Percentiles rank a stretch among this genome's conserved stretches.
Evolutionary conservation across 306 rosid species (phyloP).

Genomic region (Cucumis melo): DNA sequence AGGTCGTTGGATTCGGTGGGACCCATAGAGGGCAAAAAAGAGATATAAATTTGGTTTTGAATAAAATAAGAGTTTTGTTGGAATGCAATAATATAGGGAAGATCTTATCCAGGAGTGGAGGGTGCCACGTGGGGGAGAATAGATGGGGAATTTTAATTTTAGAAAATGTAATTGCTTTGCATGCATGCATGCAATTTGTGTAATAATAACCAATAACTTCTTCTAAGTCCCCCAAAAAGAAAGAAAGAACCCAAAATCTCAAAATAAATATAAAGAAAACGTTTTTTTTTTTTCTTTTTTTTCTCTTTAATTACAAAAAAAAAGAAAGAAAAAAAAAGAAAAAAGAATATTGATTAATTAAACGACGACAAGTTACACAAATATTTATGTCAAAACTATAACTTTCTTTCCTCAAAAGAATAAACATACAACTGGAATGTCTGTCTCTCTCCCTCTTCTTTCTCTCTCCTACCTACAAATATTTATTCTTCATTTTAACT

Average conservation of each 20-base stretch:
- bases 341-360: not conserved
- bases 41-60: not conserved
- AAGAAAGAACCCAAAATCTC: not conserved
- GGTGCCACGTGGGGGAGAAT: constrained; percentile 51
- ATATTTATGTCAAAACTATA: not conserved
- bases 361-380: not conserved
- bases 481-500: too few species aligned
- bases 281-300: too few species aligned
- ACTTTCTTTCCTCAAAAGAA: constrained; percentile 83
- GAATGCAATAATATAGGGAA: constrained; percentile 17
- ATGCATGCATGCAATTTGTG: constrained; percentile 13
- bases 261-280: not conserved
- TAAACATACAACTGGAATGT: constrained; percentile 93
- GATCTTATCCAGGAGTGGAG: constrained; percentile 25
- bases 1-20: constrained; percentile 87
- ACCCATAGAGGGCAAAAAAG: constrained; percentile 8
- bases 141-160: constrained; percentile 13
- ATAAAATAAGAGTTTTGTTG: not conserved
- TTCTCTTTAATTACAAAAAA: too few species aligned
- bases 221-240: not conserved
- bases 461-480: not conserved
- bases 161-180: constrained; percentile 28
- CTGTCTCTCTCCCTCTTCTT: constrained; percentile 34
- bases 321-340: too few species aligned
- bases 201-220: too few species aligned